Evolutionary conservation across 2,329 filamentous ascomycete genomes (phyloP).

Genomic region (Rhytidhysteron rufulum): DNA sequence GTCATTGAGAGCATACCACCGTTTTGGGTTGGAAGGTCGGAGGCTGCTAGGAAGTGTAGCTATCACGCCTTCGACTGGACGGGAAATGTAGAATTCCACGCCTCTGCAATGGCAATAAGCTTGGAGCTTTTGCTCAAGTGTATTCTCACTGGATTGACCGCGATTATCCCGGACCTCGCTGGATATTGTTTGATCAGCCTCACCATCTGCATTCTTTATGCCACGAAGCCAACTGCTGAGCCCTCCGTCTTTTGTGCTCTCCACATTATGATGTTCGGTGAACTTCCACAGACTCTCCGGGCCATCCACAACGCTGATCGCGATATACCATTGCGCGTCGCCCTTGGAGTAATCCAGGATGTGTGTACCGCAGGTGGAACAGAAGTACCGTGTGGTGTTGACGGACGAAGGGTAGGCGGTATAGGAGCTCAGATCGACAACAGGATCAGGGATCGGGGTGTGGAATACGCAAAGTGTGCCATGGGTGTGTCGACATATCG

Average conservation of each 20-base stretch:
- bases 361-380: conserved; percentile 48
- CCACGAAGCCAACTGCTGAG: conserved; percentile 31
- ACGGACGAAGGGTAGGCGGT: conserved; percentile 43
- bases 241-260: conserved; percentile 36
- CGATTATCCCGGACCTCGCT: conserved; percentile 9
- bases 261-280: conserved; percentile 26
- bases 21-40: conserved; percentile 51
- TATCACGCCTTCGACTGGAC: conserved; percentile 48
- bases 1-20: conserved; percentile 57
- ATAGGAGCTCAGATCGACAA: conserved; percentile 32
- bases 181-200: conserved; percentile 5
- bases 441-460: conserved; percentile 36
- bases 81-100: conserved; percentile 55
- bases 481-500: conserved; percentile 46
- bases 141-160: background rate
- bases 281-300: conserved; percentile 27
- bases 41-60: conserved; percentile 48
- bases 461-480: conserved; percentile 47
- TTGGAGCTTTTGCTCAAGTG: conserved; percentile 27
- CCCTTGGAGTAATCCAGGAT: conserved; percentile 15
- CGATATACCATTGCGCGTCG: conserved; percentile 20
- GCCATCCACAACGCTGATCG: conserved; percentile 28
- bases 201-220: conserved; percentile 23
- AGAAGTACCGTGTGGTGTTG: conserved; percentile 45
- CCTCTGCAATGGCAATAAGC: conserved; percentile 54